phyloP scores from a whole-genome alignment of 805 yeast genomes.

The Ogataea nitratoaversa region DNA sequence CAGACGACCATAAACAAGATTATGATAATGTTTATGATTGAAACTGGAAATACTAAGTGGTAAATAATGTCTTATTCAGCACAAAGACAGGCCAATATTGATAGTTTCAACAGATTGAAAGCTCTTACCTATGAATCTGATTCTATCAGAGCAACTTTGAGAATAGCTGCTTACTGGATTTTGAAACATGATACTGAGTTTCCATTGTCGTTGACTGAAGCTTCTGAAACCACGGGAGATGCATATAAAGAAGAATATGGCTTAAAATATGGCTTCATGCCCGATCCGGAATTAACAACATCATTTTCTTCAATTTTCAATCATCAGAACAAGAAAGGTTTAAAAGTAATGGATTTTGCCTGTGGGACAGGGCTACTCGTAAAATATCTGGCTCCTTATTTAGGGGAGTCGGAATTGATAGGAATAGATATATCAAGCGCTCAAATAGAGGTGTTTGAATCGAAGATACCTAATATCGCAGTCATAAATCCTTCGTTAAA shows the following conservation, averaged over 20 bases:
- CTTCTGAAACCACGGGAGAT: constrained; percentile 1
- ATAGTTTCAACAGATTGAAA: constrained; percentile 4
- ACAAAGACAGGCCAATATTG: constrained; percentile 13
- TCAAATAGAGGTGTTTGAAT: constrained; percentile 12
- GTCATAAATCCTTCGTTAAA: constrained; percentile 9
- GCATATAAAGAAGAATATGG: constrained; percentile 4
- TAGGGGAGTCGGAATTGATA: constrained; percentile 23
- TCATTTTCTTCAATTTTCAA: background rate
- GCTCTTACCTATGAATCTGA: constrained; percentile 8
- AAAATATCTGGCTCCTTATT: constrained; percentile 29
- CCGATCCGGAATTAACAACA: too few species aligned
- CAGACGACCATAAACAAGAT: too few species aligned
- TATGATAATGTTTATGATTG: too few species aligned
- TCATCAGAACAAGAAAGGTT: constrained; percentile 2
- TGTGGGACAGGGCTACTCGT: constrained; percentile 41
- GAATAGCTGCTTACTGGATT: constrained; percentile 5
- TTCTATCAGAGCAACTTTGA: constrained; percentile 5
- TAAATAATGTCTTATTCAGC: constrained; percentile 6
- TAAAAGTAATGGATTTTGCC: constrained; percentile 36
- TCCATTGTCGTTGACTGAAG: background rate
- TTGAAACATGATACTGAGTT: constrained; percentile 7
- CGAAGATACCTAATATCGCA: constrained; percentile 19
- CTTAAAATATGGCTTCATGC: background rate
- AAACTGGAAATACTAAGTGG: too few species aligned
- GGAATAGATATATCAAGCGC: constrained; percentile 36